phyloP scores from a whole-genome alignment of 805 yeast species.

The Candida tallmaniae region DNA sequence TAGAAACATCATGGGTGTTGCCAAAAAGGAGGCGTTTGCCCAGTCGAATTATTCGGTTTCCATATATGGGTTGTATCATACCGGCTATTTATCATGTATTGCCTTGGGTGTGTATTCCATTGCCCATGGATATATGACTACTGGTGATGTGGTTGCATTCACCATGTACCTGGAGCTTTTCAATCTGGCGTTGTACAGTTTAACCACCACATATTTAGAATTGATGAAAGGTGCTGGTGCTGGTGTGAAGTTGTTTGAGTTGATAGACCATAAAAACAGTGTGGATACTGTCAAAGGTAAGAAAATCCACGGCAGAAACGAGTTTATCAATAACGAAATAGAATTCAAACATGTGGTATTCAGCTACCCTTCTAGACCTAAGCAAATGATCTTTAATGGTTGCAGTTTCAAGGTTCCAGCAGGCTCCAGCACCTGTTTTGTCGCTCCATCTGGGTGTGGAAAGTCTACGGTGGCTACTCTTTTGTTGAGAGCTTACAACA shows the following conservation, averaged over 20 bases:
- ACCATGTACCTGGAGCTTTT: slow-evolving; percentile 43
- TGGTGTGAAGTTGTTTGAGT: slow-evolving; percentile 38
- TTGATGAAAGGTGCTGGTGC: slow-evolving; percentile 47
- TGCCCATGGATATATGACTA: slow-evolving; percentile 40
- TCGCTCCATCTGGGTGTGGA: slow-evolving; percentile 61
- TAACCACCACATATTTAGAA: slow-evolving; percentile 43
- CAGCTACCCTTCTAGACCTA: slow-evolving; percentile 38
- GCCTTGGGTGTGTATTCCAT: slow-evolving; percentile 41
- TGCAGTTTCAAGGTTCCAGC: slow-evolving; percentile 33
- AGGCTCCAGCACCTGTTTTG: slow-evolving; percentile 38
- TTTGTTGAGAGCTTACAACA: slow-evolving; percentile 49
- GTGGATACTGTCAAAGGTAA: slow-evolving; percentile 35
- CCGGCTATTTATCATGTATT: slow-evolving; percentile 40
- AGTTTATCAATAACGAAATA: slow-evolving; percentile 23
- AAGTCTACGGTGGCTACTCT: slow-evolving; percentile 55
- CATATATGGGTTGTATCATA: slow-evolving; percentile 38
- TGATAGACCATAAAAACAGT: slow-evolving; percentile 33
- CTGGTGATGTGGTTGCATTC: slow-evolving; percentile 44
- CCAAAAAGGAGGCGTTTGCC: slow-evolving; percentile 41
- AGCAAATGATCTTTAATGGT: slow-evolving; percentile 31
- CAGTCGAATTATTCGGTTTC: slow-evolving; percentile 42
- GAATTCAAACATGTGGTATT: slow-evolving; percentile 37
- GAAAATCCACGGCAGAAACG: slow-evolving; percentile 8
- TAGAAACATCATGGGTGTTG: slow-evolving; percentile 38
- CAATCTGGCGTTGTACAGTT: slow-evolving; percentile 40